Evolutionary conservation across 2,329 filamentous ascomycete genomes (phyloP), one percentile per base, ranked within the genome.

Genomic region (Sphaerulina musiva): DNA sequence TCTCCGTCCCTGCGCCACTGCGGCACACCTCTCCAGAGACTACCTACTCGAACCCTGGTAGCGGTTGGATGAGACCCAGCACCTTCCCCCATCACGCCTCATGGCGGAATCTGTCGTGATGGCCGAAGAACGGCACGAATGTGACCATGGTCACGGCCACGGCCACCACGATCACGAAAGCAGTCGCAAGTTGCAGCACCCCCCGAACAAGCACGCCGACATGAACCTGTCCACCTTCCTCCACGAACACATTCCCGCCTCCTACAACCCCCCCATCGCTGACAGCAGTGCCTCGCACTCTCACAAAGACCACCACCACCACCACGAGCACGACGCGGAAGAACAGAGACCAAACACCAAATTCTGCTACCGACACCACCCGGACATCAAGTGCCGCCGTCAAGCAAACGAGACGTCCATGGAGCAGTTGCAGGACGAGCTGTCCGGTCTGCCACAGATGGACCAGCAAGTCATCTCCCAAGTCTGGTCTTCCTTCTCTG

Each of bases 401-500:
- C 89, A 95, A 59, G 91, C 90, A 55, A 91, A 97, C 73, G 93
- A 97, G 74, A 86, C 86, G 45, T 93, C 93, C 59, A 98, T 98
- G 93, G 89, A 92, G 63, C 85, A 91, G 69, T 81, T 98, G 59
- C 93, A 98, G 70, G 85, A 84, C 66, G 87, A 93, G 71, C 82
- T 97, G 49, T 87, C 92, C 64, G 84, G 81, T 45, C 80, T 96
- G 34, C 86, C 90, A 4, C 81, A 86, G 58, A 84, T 82, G 60
- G 93, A 98, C 69, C 90, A 95, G 72, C 89, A 96, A 73, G 91
- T 88, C 67, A 96, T 98, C 65, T 89, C 91, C 34, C 92, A 96
- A 66, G 91, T 97, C 53, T 98, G 93, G 93, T 95, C 92, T 0
- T 79, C 97, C 46, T 98, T 98, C 76, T 97, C 92, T 0, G 93